Evolutionary conservation across 768 basidiomycete species (phyloP).

Genomic region (Lactarius quietus): DNA sequence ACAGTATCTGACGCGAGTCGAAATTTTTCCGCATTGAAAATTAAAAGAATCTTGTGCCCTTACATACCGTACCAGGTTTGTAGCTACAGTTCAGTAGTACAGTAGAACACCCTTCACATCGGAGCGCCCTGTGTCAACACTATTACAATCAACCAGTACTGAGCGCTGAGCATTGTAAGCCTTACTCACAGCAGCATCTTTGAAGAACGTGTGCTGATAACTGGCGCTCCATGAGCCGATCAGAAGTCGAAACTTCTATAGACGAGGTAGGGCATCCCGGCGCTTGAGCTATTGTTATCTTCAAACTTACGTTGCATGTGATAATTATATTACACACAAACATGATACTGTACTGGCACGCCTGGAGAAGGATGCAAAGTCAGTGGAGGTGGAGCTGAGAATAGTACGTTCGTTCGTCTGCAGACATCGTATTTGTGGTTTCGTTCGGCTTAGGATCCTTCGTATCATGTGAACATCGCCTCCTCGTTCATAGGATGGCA

Average conservation of each 20-base stretch:
- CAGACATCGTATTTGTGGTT: background rate
- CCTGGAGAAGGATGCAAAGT: background rate
- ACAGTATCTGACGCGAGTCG: too few relatives aligned
- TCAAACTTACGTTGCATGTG: background rate
- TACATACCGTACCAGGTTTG: background rate
- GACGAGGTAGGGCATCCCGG: background rate
- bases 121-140: slow-evolving; percentile 2
- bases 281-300: background rate
- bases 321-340: background rate
- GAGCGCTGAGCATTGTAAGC: background rate
- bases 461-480: background rate
- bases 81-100: background rate
- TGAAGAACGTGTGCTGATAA: slow-evolving; percentile 6
- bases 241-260: slow-evolving; percentile 9
- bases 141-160: background rate
- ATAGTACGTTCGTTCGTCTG: background rate
- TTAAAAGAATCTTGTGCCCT: background rate
- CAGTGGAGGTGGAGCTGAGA: background rate
- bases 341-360: background rate
- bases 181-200: slow-evolving; percentile 8
- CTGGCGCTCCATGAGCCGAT: background rate
- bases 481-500: background rate
- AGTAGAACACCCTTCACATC: slow-evolving; percentile 1
- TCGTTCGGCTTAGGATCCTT: background rate
- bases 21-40: background rate